Base-by-base conservation (phyloP, 2,329 filamentous ascomycete genomes). In the Diaporthe eres region DNA sequence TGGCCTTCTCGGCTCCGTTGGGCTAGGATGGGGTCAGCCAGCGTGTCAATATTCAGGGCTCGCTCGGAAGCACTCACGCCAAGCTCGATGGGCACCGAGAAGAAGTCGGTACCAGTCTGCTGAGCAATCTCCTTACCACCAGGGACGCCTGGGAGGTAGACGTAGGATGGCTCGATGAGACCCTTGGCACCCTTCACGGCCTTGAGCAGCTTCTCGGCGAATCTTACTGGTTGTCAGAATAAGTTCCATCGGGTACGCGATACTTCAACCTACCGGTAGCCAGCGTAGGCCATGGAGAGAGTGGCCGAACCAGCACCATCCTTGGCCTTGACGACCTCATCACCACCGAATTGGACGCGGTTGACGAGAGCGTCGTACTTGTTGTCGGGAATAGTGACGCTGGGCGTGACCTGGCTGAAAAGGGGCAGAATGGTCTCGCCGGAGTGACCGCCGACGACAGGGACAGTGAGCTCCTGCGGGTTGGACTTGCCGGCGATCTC, bases 371-470 rank as follows among this genome's bases (percentile, higher is more conserved):
- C 94, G 82, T 96, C 95, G 81, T 98, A 94, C 90, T 98, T 97
- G 84, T 98, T 95, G 77, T 90, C 90, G 63, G 96, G 95, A 78
- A 98, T 97, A 77, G 90, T 90, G 82, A 97, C 93, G 58, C 90
- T 85, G 75, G 96, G 95, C 83, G 93, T 92, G 80, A 95, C 92
- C 89, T 97, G 93, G 91, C 95, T 98, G 91, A 98, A 98, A 77
- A 99, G 92, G 70, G 97, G 97, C 75, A 99, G 96, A 83, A 99
- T 99, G 82, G 97, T 99, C 89, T 96, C 95, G 83, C 97, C 97
- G 77, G 96, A 98, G 92, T 99, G 97, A 78, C 97, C 97, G 83
- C 97, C 97, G 83, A 99, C 92, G 82, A 99, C 97, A 80, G 96
- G 96, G 79, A 99, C 94, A 80, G 89, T 94, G 80, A 95, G 91